Percentiles rank a stretch among this genome's conserved stretches.
Evolutionary conservation across 1,284 basidiomycete species (phyloP).

Genomic region (Uromyces viciae-fabae): DNA sequence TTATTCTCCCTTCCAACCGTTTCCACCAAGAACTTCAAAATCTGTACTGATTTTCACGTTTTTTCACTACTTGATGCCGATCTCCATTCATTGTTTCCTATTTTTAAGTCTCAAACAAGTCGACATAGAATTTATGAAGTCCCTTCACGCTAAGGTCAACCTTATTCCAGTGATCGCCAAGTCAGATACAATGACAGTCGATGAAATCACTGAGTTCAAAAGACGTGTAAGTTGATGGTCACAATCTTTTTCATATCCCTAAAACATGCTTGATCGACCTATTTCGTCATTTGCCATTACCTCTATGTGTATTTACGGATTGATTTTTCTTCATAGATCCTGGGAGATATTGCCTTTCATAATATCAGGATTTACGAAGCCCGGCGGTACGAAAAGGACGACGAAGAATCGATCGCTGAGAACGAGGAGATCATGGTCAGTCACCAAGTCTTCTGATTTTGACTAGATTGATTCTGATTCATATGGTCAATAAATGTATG

Average conservation of each 20-base stretch:
- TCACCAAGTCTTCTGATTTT: constrained; percentile 27
- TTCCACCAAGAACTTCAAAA: too few species aligned
- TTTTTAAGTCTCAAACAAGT: constrained; percentile 77
- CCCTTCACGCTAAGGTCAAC: constrained; percentile 92
- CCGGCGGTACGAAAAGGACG: constrained; percentile 90
- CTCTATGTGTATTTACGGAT: too few species aligned
- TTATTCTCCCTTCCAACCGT: constrained; percentile 36
- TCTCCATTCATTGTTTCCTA: not conserved
- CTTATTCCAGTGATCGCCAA: constrained; percentile 95
- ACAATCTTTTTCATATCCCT: too few species aligned
- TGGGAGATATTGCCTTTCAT: constrained; percentile 84
- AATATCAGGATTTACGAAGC: constrained; percentile 95
- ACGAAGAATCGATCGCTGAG: constrained; percentile 91
- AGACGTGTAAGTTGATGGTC: constrained; percentile 63
- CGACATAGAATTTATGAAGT: constrained; percentile 95
- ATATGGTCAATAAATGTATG: not conserved
- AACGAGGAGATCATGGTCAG: constrained; percentile 81
- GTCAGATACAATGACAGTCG: constrained; percentile 91
- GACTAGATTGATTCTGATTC: not conserved
- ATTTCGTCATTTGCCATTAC: not conserved
- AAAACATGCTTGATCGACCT: not conserved
- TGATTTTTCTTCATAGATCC: constrained; percentile 62
- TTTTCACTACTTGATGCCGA: not conserved
- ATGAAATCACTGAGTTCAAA: constrained; percentile 88
- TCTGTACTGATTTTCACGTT: too few species aligned